Percentiles rank a stretch among this genome's conserved stretches.
Conservation (phyloP, 2,329 filamentous ascomycete genomes). For the Exophiala dermatitidis region DNA sequence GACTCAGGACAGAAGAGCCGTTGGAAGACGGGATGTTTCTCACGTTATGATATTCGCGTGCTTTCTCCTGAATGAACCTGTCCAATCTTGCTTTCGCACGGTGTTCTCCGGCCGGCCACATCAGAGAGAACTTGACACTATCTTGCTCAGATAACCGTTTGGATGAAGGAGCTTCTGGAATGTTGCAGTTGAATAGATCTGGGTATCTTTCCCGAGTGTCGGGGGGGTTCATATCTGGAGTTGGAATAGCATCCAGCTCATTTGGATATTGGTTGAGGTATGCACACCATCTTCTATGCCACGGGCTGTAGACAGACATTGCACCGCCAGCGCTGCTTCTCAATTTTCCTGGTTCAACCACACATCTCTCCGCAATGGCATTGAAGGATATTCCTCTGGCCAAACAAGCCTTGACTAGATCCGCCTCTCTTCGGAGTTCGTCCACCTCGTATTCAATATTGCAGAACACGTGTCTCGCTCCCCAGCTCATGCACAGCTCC, state of each 20-base stretch:
- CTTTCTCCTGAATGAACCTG: conserved; percentile 60
- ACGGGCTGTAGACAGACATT: conserved; percentile 77
- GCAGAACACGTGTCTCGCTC: conserved; percentile 65
- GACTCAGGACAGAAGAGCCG: conserved; percentile 62
- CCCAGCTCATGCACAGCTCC: conserved; percentile 63
- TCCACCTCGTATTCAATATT: conserved; percentile 93
- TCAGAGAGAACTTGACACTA: conserved; percentile 46
- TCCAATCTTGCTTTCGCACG: conserved; percentile 59
- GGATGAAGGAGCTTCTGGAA: conserved; percentile 57
- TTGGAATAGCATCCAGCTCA: conserved; percentile 55
- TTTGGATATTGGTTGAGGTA: conserved; percentile 64
- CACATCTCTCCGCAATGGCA: conserved; percentile 72
- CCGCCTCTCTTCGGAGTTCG: conserved; percentile 70
- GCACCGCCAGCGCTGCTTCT: conserved; percentile 60
- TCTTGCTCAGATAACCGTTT: conserved; percentile 58
- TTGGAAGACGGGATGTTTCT: conserved; percentile 60
- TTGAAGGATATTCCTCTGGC: conserved; percentile 60
- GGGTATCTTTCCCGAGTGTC: conserved; percentile 44
- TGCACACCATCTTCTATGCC: conserved; percentile 69
- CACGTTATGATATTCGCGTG: conserved; percentile 54
- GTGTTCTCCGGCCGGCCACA: conserved; percentile 71
- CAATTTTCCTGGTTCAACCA: conserved; percentile 67
- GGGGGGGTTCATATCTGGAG: conserved; percentile 51
- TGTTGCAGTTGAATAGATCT: conserved; percentile 51
- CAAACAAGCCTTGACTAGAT: conserved; percentile 54